Base-by-base conservation (phyloP, 208 protist genomes). In the Novymonas esmeraldas region DNA sequence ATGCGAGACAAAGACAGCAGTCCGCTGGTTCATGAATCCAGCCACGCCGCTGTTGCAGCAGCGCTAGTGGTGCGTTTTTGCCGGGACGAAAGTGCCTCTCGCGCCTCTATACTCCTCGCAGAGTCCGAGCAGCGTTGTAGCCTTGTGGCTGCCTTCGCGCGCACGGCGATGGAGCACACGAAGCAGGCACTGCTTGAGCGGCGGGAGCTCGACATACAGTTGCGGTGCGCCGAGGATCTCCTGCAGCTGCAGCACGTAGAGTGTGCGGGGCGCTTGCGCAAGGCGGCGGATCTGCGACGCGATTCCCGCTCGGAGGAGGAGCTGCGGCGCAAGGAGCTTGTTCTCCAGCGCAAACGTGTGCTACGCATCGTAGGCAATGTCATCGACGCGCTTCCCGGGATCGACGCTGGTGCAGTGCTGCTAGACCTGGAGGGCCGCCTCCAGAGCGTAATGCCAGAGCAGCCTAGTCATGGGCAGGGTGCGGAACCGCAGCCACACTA, bases 191-290 rank as follows among this genome's bases (percentile, higher is more conserved):
- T 63, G 10, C 33, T 34, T 7, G 16, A 60, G 24, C 42, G 49
- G 18, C 14, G 13, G 26, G 16, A 64, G 31, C 42, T 41, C n/a
- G 45, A 64, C 29, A 24, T 0, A 14, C 44, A 50, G 16, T 45
- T 75, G 7, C 3, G 24, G n/a, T 33, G 26, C 18, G 57, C 51
- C 22, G 57, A 64, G 2, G 69, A 75, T 26, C 69, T 75, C 2
- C 29, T 75, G 45, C 44, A 28, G 16, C 29, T 75, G 11, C 61
- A 69, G 34, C 24, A 75, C 36, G 44, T 67, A 33, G 61, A 69
- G 33, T 56, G 68, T n/a, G 58, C 61, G 7, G n/a, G 33, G 1
- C 56, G 61, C 26, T 29, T 58, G 10, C 61, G 55, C 33, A 75
- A 69, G n/a, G 61, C 57, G 33, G 48, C 6, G 36, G 69, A 75